Evolutionary conservation across 768 basidiomycete genomes (phyloP), one percentile per base, ranked within the genome.

Genomic region (Tricholoma hemisulphureum): DNA sequence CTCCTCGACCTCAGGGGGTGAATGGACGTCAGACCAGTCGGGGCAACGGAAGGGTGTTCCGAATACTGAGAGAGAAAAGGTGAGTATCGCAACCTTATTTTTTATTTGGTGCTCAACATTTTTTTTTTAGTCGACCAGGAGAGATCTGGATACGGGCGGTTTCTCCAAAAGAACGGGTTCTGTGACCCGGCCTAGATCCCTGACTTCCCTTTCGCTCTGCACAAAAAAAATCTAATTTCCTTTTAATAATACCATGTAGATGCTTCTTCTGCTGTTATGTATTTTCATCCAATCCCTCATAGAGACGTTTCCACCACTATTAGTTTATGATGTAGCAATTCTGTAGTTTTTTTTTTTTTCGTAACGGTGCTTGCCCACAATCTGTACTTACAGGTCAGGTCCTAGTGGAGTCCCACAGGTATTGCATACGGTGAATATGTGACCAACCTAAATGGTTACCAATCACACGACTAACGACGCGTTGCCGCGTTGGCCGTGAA

Each of bases 21-120:
- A 74, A 67, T 67, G 67, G 48, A 77, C 61, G 39, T 46, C 51
- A 23, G 18, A 60, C 72, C 24, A 74, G 75, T 16, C 71, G 71
- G 57, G 82, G 80, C 21, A 73, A 73, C n/a, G 79, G 75, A 61
- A 75, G 75, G 59, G 85, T 87, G 20, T 94, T 85, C 71, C 75
- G 89, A 53, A 83, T 94, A 52, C 66, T 94, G 65, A 77, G 92
- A 51, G 92, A 90, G 71, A 84, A 82, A 72, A 93, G 90, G 90
- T 84, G n/a, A 14, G 77, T 73, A 23, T 20, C 39, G 58, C 56
- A 16, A 50, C 43, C 39, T 49, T 18, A 14, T n/a, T 32, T 61
- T 58, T 57, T 55, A 43, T 61, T 46, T 16, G 21, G 37, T 31
- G 59, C 55, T 46, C 26, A 51, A 51, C 49, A 55, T 45, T 49